Percentiles rank a stretch among this genome's conserved stretches.
phyloP scores from a whole-genome alignment of 805 yeast genomes.

The Spathaspora sp. region DNA sequence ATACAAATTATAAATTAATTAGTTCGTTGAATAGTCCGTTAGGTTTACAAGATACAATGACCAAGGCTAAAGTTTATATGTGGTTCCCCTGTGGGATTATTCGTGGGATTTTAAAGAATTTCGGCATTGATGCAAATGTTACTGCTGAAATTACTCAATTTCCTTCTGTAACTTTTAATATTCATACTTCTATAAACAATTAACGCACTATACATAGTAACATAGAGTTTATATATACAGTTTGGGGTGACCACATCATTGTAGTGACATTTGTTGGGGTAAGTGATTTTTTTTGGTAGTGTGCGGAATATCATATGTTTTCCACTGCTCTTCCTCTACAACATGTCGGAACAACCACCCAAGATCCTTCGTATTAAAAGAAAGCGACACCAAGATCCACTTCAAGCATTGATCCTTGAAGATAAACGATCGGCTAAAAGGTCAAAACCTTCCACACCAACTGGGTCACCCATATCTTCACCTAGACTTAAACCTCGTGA shows the following conservation, averaged over 20 bases:
- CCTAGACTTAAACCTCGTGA: constrained; percentile 22
- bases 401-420: constrained; percentile 68
- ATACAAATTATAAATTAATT: constrained; percentile 56
- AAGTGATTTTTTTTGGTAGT: not conserved
- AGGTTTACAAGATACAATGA: constrained; percentile 42
- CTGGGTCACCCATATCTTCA: constrained; percentile 25
- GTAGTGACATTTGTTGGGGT: no score
- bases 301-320: not conserved
- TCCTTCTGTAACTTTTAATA: constrained; percentile 71
- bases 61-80: constrained; percentile 46
- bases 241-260: no score
- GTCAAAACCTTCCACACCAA: constrained; percentile 36
- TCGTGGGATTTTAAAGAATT: constrained; percentile 64
- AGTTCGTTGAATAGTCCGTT: constrained; percentile 44
- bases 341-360: constrained; percentile 37
- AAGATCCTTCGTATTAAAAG: constrained; percentile 79
- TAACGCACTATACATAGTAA: no score
- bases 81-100: constrained; percentile 78
- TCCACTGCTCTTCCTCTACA: not conserved
- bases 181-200: constrained; percentile 46
- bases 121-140: constrained; percentile 66
- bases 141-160: constrained; percentile 58
- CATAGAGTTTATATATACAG: not conserved
- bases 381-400: constrained; percentile 81
- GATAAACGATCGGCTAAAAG: constrained; percentile 35